phyloP scores from a whole-genome alignment of 108 stramenopile genomes.

The Nannochloropsis salina region DNA sequence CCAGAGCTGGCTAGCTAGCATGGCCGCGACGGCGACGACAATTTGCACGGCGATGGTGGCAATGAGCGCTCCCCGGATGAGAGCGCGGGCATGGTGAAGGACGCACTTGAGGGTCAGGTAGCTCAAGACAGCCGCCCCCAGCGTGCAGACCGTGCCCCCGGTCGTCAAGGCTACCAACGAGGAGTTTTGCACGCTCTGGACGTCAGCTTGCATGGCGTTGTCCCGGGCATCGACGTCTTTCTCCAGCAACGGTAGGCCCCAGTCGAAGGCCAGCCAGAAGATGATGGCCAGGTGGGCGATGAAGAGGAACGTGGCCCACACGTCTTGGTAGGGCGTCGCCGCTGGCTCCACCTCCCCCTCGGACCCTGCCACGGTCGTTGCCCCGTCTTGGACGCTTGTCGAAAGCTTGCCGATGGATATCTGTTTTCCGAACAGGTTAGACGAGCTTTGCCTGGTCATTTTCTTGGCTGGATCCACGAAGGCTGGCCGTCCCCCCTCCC shows the following conservation, averaged over 20 bases:
- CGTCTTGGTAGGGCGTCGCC: not conserved
- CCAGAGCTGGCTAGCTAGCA: not conserved
- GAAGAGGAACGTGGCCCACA: not conserved
- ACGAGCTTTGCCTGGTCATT: not conserved
- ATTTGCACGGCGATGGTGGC: not conserved
- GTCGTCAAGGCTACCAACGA: not conserved
- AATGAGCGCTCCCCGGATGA: not conserved
- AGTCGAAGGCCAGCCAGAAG: slow-evolving; percentile 7
- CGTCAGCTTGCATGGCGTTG: slow-evolving; percentile 19
- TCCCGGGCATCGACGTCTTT: not conserved
- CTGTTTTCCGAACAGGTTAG: not conserved
- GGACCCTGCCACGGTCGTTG: not conserved
- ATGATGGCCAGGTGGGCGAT: not conserved
- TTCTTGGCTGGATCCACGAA: not conserved
- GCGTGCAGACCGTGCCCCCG: not conserved
- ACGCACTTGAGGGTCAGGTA: not conserved
- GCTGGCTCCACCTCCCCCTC: not conserved
- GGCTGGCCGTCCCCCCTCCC: not conserved
- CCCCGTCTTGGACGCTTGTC: not conserved
- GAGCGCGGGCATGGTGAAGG: not conserved
- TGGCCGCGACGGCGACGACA: not conserved
- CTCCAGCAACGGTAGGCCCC: slow-evolving; percentile 19
- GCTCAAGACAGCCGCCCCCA: not conserved
- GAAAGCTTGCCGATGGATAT: not conserved
- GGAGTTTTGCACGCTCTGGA: not conserved